phyloP scores from a whole-genome alignment of 2,329 filamentous ascomycete genomes.

The Metarhizium guizhouense region DNA sequence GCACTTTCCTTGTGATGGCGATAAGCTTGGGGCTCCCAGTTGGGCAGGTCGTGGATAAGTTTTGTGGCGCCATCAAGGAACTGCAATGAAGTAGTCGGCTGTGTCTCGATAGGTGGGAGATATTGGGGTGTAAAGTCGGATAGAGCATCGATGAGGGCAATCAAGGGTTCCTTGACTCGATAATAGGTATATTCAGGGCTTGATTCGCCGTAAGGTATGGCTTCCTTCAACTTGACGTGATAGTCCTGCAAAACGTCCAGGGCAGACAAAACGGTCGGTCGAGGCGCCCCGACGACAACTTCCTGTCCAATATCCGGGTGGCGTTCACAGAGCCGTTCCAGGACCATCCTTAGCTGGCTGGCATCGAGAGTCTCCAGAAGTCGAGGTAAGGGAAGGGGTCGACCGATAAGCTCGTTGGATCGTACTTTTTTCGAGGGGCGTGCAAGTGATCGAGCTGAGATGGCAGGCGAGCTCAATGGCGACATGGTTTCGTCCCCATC shows the following conservation, averaged over 20 bases:
- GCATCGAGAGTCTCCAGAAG: conserved; percentile 91
- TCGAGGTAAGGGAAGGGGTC: conserved; percentile 50
- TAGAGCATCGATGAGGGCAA: conserved; percentile 77
- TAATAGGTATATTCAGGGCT: conserved; percentile 94
- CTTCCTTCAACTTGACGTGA: conserved; percentile 64
- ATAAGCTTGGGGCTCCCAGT: conserved; percentile 84
- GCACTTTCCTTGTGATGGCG: conserved; percentile 90
- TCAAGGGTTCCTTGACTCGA: conserved; percentile 72
- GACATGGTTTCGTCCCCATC: conserved; percentile 84
- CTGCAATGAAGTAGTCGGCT: conserved; percentile 72
- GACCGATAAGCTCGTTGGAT: conserved; percentile 55
- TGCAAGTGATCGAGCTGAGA: conserved; percentile 58
- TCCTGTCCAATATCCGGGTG: conserved; percentile 81
- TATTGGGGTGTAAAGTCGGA: conserved; percentile 95
- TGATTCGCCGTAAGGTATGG: conserved; percentile 78
- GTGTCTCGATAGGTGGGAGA: conserved; percentile 80
- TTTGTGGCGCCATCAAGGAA: conserved; percentile 88
- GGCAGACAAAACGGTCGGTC: conserved; percentile 75
- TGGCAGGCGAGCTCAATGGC: conserved; percentile 71
- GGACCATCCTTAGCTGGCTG: conserved; percentile 70
- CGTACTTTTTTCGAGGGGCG: conserved; percentile 56
- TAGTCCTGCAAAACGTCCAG: conserved; percentile 76
- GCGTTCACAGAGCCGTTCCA: conserved; percentile 86
- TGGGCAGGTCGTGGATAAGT: conserved; percentile 78
- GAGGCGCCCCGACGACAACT: conserved; percentile 73